Evolutionary conservation across 805 yeast genomes (phyloP), one percentile per base, ranked within the genome.

Genomic region (Kluyveromyces siamensis): DNA sequence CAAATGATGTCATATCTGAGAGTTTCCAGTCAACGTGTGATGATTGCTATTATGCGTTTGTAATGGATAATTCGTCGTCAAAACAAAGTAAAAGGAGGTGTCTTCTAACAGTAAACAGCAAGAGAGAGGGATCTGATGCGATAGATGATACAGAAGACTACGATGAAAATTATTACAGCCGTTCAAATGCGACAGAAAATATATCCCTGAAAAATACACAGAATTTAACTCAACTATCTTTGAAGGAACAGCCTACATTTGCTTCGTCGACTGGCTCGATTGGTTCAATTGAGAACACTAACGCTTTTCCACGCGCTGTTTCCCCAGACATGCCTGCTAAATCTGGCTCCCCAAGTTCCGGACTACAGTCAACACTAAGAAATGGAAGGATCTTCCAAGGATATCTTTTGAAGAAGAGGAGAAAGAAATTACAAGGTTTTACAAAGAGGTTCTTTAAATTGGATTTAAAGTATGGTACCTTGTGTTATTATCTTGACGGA

Each of bases 41-140:
- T 8, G 91, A 91, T 1, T 76, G 83, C 58, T 84, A 77, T 66
- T 65, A 63, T 45, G 97, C 96, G 0, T 86, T 91, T 62, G 83
- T 93, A 25, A 84, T 91, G 60, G 98, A 91, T 67, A 91, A 91
- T 68, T 84, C 96, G 0, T 87, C 89, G 57, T 84, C 96, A 33
- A 88, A 86, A 59, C 87, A 84, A 33, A 83, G 82, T 19, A 81
- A 88, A 43, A 93, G 91, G 65, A 87, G 84, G 51, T 80, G 91
- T 1, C 71, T 81, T 49, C 89, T 89, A 65, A 76, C 81, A 48
- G 77, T 74, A 41, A 69, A 70, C 48, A 66, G 65, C 14, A 60
- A 60, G 6, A 49, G 55, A 27, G 63, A 55, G 14, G 61, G 55
- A 41, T n/a, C 39, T 8, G 46, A 48, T 16, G 48, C 60, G 10